Evolutionary conservation across 148 eudicot genomes (phyloP).

Genomic region (Pouteria glomerata): DNA sequence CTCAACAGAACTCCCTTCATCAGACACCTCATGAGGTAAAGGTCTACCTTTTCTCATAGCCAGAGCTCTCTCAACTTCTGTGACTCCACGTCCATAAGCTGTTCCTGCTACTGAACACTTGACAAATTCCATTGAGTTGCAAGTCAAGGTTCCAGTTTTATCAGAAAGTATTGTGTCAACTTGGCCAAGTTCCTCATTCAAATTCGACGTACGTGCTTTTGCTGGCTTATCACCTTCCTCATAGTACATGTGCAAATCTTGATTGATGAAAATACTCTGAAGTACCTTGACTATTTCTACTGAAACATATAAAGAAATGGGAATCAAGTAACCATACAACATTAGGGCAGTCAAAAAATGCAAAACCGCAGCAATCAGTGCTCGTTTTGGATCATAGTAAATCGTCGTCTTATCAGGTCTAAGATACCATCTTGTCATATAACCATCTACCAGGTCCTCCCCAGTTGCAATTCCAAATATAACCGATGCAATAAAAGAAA

Average conservation of each 20-base stretch:
- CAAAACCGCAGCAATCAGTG: conserved; percentile 13
- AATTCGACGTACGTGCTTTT: conserved; percentile 34
- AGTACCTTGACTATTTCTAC: conserved; percentile 41
- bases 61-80: conserved; percentile 22
- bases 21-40: too few species aligned
- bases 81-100: conserved; percentile 33
- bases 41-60: too few species aligned
- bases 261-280: conserved; percentile 34
- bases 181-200: conserved; percentile 46
- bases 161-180: conserved; percentile 41
- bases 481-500: conserved; percentile 25
- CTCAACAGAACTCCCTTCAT: too few species aligned
- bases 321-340: conserved; percentile 44
- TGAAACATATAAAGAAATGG: conserved; percentile 42
- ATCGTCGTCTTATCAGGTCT: conserved; percentile 4
- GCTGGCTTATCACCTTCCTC: conserved; percentile 26
- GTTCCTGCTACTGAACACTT: conserved; percentile 43
- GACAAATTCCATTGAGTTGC: conserved; percentile 41
- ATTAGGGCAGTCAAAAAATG: conserved; percentile 37
- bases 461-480: conserved; percentile 24
- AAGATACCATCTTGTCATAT: conserved; percentile 33
- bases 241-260: conserved; percentile 29
- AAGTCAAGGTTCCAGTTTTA: conserved; percentile 43
- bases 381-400: conserved; percentile 20
- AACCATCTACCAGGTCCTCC: neutral